A percentile compares a stretch with the other conserved stretches of the same genome.
Conservation (phyloP, 164 flowering plant genomes). For the Pachysandra terminalis region DNA sequence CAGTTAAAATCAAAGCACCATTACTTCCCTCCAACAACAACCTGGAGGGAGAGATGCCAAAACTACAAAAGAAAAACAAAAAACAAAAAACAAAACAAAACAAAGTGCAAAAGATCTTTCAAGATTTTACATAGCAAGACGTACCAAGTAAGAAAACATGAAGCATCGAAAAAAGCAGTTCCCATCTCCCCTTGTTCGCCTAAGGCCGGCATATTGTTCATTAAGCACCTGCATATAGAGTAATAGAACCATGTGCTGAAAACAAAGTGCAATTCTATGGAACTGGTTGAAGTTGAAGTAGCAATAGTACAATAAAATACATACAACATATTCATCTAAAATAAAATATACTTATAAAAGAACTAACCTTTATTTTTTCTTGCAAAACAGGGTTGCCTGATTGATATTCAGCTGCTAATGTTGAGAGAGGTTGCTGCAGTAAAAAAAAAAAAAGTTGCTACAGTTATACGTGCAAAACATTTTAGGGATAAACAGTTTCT, state of each 20-base stretch:
- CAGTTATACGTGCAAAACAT: too few relatives aligned
- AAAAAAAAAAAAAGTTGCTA: neutral
- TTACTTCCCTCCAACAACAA: constrained; percentile 20
- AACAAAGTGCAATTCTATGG: too few relatives aligned
- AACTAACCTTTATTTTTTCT: constrained; percentile 78
- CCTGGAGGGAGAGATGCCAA: constrained; percentile 18
- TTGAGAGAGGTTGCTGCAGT: constrained; percentile 80
- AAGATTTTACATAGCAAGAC: constrained; percentile 14
- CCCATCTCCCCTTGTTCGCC: constrained; percentile 96
- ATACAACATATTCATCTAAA: too few relatives aligned
- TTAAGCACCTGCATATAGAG: constrained; percentile 51
- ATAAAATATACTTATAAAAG: neutral
- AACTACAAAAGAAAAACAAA: too few relatives aligned
- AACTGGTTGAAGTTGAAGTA: too few relatives aligned
- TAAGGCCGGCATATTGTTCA: constrained; percentile 66
- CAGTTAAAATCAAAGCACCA: constrained; percentile 17
- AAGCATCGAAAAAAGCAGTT: constrained; percentile 95
- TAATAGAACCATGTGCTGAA: neutral
- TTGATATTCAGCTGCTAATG: constrained; percentile 75
- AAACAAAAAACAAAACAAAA: too few relatives aligned
- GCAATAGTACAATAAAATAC: too few relatives aligned
- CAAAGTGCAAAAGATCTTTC: constrained; percentile 6
- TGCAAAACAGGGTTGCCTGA: constrained; percentile 76
- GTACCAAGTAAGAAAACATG: constrained; percentile 95
- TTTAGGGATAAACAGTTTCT: neutral